Evolutionary conservation across 768 basidiomycete species (phyloP).

Genomic region (Russula lepida): DNA sequence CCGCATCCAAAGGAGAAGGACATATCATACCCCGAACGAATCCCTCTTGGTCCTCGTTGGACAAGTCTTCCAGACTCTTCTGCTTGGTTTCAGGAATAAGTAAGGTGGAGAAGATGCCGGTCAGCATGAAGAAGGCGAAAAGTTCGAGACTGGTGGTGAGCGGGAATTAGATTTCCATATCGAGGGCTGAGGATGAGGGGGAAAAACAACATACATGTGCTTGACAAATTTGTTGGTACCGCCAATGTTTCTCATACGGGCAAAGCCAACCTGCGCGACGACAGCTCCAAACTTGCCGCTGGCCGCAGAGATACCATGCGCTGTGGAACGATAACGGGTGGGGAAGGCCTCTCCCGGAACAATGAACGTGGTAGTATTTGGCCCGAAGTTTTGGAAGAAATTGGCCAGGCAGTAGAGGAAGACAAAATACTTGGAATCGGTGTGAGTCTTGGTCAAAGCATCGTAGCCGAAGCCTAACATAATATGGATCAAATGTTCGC

Average conservation of each 20-base stretch:
- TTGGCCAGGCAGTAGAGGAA: constrained; percentile 82
- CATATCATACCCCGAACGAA: constrained; percentile 38
- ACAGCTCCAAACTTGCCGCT: constrained; percentile 80
- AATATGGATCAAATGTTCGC: neutral
- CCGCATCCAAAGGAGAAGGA: neutral
- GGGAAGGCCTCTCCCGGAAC: constrained; percentile 82
- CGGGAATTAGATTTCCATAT: neutral
- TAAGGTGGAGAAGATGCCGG: constrained; percentile 73
- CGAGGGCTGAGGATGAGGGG: neutral
- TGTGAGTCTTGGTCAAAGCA: constrained; percentile 38
- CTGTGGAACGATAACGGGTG: constrained; percentile 80
- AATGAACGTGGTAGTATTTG: constrained; percentile 73
- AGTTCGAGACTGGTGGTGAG: constrained; percentile 53
- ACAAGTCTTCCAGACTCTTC: constrained; percentile 58
- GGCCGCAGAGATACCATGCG: constrained; percentile 78
- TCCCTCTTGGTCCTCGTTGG: constrained; percentile 57
- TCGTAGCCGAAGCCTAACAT: constrained; percentile 57
- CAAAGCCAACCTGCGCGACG: constrained; percentile 71
- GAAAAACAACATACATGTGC: constrained; percentile 50
- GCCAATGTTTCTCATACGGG: constrained; percentile 57
- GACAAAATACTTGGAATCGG: constrained; percentile 53
- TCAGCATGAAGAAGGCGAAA: constrained; percentile 82
- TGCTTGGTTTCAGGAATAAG: constrained; percentile 74
- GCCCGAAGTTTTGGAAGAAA: constrained; percentile 88
- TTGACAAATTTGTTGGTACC: constrained; percentile 52